These are phyloP conservation scores for Penicillium egyptiacum DNA, from an alignment of 495 filamentous ascomycete genomes.

Conservation along the genomic window DNA sequence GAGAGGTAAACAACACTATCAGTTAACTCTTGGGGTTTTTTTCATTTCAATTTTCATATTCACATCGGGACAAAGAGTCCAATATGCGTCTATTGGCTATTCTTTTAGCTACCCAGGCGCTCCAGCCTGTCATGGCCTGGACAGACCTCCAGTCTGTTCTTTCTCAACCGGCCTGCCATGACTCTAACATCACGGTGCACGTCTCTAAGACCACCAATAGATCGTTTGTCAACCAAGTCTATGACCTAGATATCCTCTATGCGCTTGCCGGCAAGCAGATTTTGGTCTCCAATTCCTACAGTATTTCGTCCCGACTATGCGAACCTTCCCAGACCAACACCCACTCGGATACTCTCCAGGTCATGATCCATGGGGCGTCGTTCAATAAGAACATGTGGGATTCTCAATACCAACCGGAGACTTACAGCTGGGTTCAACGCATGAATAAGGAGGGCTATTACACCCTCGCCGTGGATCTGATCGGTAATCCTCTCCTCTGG, in stretches of 20 bases:
- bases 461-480: neutral
- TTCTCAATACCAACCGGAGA: neutral
- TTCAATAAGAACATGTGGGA: slow-evolving; percentile 3
- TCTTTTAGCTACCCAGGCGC: no score
- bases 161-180: no score
- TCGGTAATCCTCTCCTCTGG: neutral
- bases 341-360: neutral
- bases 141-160: no score
- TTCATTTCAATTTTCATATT: no score
- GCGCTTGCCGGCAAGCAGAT: neutral
- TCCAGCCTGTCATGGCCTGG: no score
- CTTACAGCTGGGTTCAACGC: neutral
- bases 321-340: neutral
- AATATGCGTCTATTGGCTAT: no score
- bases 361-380: neutral
- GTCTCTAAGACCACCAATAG: neutral
- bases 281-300: neutral
- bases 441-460: neutral
- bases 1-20: no score
- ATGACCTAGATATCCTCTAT: neutral
- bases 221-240: no score
- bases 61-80: no score
- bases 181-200: neutral
- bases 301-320: neutral
- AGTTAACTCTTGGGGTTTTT: no score